Conservation (phyloP, 257 asterid genomes). For the Pogostemon cablin region DNA sequence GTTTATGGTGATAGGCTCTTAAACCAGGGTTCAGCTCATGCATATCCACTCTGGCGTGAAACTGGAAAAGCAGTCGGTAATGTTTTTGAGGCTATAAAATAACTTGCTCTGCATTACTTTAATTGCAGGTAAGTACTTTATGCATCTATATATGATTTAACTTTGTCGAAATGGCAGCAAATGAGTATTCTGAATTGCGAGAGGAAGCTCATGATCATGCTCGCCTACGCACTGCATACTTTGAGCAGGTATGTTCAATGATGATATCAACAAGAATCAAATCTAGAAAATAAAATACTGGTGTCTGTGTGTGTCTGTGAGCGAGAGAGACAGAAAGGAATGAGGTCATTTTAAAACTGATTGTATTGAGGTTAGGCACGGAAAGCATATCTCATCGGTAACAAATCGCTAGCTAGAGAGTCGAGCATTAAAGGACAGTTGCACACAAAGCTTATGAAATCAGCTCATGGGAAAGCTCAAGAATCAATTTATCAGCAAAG, state of each 20-base stretch:
- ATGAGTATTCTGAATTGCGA: constrained; percentile 67
- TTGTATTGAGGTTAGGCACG: constrained; percentile 58
- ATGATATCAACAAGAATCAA: constrained; percentile 14
- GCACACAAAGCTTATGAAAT: constrained; percentile 75
- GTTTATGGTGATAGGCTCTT: constrained; percentile 56
- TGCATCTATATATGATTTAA: constrained; percentile 47
- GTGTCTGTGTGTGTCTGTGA: neutral
- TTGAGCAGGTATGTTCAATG: constrained; percentile 66
- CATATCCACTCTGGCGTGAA: constrained; percentile 72
- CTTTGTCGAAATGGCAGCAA: constrained; percentile 71
- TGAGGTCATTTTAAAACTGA: constrained; percentile 19
- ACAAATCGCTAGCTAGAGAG: constrained; percentile 84
- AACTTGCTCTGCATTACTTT: constrained; percentile 25
- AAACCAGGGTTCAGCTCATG: constrained; percentile 56
- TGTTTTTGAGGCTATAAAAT: constrained; percentile 32
- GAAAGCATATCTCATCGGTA: constrained; percentile 72
- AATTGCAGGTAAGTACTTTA: constrained; percentile 27
- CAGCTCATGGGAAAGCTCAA: constrained; percentile 72
- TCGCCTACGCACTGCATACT: constrained; percentile 68
- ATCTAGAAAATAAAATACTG: neutral
- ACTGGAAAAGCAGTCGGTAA: constrained; percentile 84
- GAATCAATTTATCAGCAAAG: constrained; percentile 70
- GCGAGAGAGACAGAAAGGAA: neutral
- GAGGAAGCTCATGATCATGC: constrained; percentile 89
- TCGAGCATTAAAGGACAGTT: constrained; percentile 76